Conservation (phyloP, 768 basidiomycete species). For the Suillus hirtellus region DNA sequence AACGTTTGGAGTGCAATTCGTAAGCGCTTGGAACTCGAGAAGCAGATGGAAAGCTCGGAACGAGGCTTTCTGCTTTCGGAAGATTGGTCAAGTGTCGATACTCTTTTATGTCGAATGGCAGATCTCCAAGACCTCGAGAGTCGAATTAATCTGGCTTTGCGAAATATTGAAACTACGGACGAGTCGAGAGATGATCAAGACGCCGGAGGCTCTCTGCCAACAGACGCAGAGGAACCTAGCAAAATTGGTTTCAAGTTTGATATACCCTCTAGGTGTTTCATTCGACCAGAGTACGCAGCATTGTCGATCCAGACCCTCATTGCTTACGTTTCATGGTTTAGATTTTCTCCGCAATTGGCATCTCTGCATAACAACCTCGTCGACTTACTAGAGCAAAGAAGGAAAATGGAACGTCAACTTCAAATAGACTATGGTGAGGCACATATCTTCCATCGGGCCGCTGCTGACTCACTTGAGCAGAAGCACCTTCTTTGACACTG, state of each 20-base stretch:
- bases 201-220: constrained; percentile 21
- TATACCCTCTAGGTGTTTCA: constrained; percentile 48
- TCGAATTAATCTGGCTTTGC: constrained; percentile 55
- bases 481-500: constrained; percentile 70
- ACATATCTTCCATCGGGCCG: neutral
- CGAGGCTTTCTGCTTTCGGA: constrained; percentile 18
- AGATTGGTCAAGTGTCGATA: constrained; percentile 62
- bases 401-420: constrained; percentile 53
- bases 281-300: constrained; percentile 60
- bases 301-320: neutral
- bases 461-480: constrained; percentile 35
- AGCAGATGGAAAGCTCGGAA: constrained; percentile 45
- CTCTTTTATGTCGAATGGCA: constrained; percentile 52
- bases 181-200: constrained; percentile 23
- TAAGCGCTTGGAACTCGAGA: constrained; percentile 56
- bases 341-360: constrained; percentile 60
- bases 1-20: constrained; percentile 56
- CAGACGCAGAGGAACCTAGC: constrained; percentile 13
- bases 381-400: constrained; percentile 45
- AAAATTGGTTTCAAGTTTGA: constrained; percentile 24
- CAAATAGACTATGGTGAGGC: constrained; percentile 55
- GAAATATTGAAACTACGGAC: constrained; percentile 27
- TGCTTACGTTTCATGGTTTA: constrained; percentile 22
- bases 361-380: constrained; percentile 50
- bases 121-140: constrained; percentile 52